Conservation (phyloP, 805 yeast species). For the Cyberlindnera maritima region DNA sequence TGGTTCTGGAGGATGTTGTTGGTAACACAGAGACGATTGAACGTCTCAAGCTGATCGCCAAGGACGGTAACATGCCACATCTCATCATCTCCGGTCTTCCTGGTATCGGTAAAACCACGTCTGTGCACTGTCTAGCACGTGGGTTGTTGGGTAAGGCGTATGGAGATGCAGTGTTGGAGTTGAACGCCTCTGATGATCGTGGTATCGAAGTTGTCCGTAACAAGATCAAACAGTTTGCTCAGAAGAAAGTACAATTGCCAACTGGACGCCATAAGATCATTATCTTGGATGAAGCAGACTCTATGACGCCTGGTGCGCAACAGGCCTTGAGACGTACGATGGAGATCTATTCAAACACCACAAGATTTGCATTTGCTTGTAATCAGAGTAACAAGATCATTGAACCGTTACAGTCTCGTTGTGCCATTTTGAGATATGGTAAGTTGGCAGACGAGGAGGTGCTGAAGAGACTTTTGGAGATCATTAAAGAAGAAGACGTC, state of each 20-base stretch:
- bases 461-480: slow-evolving; percentile 67
- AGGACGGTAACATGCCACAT: slow-evolving; percentile 96
- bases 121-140: slow-evolving; percentile 84
- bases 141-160: slow-evolving; percentile 74
- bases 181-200: slow-evolving; percentile 96
- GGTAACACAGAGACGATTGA: slow-evolving; percentile 91
- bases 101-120: slow-evolving; percentile 96
- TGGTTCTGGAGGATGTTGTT: slow-evolving; percentile 74
- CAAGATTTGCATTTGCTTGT: slow-evolving; percentile 98
- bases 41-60: slow-evolving; percentile 77
- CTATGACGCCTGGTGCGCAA: slow-evolving; percentile 97
- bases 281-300: slow-evolving; percentile 93
- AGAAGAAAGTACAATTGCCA: slow-evolving; percentile 83
- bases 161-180: slow-evolving; percentile 81
- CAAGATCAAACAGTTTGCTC: slow-evolving; percentile 93
- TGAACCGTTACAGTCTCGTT: slow-evolving; percentile 94
- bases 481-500: slow-evolving; percentile 67
- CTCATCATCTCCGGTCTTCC: slow-evolving; percentile 94
- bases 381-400: slow-evolving; percentile 92
- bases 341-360: slow-evolving; percentile 94
- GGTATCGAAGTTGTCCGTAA: slow-evolving; percentile 96
- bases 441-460: slow-evolving; percentile 84
- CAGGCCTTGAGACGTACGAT: slow-evolving; percentile 92
- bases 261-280: slow-evolving; percentile 89
- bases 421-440: slow-evolving; percentile 87